Conservation (phyloP, 2,329 filamentous ascomycete species). For the Nemania diffusa region DNA sequence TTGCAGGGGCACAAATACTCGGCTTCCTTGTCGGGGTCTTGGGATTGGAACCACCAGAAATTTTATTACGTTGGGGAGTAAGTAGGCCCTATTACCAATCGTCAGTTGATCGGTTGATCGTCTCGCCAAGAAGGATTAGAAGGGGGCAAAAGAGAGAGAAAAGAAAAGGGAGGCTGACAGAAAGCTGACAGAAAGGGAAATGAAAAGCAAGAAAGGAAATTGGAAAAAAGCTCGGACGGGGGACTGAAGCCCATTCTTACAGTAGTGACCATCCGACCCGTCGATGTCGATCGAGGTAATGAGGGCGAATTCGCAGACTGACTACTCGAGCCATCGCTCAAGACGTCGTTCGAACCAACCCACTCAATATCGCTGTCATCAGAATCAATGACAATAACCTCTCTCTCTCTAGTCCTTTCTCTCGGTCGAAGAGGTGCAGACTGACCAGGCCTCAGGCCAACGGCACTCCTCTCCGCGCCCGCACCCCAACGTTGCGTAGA, state of each 20-base stretch:
- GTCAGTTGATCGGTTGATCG: background rate
- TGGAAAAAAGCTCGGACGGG: too few relatives aligned
- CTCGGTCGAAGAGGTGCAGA: background rate
- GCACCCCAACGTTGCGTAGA: background rate
- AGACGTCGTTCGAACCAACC: background rate
- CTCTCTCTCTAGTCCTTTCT: background rate
- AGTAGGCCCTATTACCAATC: background rate
- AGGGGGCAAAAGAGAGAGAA: too few relatives aligned
- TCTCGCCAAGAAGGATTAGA: background rate
- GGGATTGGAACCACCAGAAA: too few relatives aligned
- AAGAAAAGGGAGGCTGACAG: background rate
- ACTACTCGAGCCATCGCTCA: too few relatives aligned
- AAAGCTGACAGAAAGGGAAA: background rate
- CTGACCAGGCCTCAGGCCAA: background rate
- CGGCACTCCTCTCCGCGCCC: background rate
- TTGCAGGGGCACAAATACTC: background rate
- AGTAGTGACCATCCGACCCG: background rate
- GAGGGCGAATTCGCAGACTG: background rate
- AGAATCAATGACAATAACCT: slow-evolving; percentile 22
- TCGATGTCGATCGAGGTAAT: background rate
- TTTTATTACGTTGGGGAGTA: too few relatives aligned
- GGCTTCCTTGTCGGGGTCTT: background rate
- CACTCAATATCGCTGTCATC: slow-evolving; percentile 5
- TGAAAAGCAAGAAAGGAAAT: background rate
- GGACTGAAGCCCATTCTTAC: background rate